Percentiles rank a stretch among this genome's conserved stretches.
phyloP scores from a whole-genome alignment of 208 protist species.

The Trypanosoma platydactyli region DNA sequence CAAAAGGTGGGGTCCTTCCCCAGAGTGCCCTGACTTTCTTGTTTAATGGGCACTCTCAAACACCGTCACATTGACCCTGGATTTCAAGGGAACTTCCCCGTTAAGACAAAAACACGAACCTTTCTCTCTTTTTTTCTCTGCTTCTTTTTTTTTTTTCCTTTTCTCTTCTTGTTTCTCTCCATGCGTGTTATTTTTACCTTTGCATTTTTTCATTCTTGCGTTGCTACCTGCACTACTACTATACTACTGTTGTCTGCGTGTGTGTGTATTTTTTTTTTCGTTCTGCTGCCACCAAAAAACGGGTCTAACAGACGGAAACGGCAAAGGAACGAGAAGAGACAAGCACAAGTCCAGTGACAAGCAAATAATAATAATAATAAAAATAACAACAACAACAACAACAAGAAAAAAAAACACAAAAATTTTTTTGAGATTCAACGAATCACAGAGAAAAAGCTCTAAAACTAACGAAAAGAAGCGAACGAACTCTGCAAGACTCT shows the following conservation, averaged over 20 bases:
- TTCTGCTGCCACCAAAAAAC: too few relatives aligned
- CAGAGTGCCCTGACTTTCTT: too few relatives aligned
- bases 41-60: too few relatives aligned
- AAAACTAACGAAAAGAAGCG: background rate
- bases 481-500: too few relatives aligned
- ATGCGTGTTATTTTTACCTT: conserved; percentile 7
- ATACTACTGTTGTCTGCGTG: too few relatives aligned
- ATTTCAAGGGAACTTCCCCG: background rate
- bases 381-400: conserved; percentile 2
- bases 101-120: background rate
- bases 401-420: background rate
- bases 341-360: too few relatives aligned
- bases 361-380: background rate
- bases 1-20: too few relatives aligned
- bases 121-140: conserved; percentile 24
- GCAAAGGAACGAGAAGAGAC: conserved; percentile 7
- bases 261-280: too few relatives aligned
- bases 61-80: background rate
- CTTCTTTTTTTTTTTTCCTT: conserved; percentile 13
- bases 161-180: conserved; percentile 6
- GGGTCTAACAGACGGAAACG: background rate
- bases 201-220: conserved; percentile 14
- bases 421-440: background rate
- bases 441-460: background rate
- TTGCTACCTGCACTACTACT: too few relatives aligned